Evolutionary conservation across 768 basidiomycete genomes (phyloP), one percentile per base, ranked within the genome.

Genomic region (Leccinellum rugosiceps): DNA sequence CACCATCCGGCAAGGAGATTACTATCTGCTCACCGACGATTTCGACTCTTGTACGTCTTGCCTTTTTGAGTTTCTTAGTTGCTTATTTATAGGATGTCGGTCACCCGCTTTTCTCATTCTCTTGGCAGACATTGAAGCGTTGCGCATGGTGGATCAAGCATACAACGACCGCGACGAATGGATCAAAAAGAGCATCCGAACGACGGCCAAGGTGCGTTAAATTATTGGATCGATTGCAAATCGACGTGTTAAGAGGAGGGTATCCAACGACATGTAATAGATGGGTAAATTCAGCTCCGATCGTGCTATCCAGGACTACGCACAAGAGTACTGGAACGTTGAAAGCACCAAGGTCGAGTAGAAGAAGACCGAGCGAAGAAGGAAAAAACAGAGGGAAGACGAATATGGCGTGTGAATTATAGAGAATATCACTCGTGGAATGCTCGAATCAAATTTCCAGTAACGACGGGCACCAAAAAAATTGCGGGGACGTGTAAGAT

Each of bases 281-380:
- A 98, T 97, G 94, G 94, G 94, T 72, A 95, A 94, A 68, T 98
- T 98, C 79, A 94, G 92, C 72, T 92, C 90, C 32, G 96, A 98
- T 70, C 82, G 95, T 52, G 91, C 93, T 4, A 95, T 97, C 67
- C 84, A 85, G 63, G 90, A 94, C 70, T 96, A 96, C 65, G 94
- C 93, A 1, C 93, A 96, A 73, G 84, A 86, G 65, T 89, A 86
- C 72, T 90, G 88, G 88, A 90, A 88, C 69, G 77, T 90, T 41
- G 88, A 90, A 65, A 76, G 79, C 55, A 65, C 61, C 59, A 72
- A 68, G 34, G 64, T 75, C 45, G 58, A 72, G 41, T 74, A 59
- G 31, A n/a, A 15, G 49, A 38, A 28, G 19, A 57, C 31, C 3
- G 9, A n/a, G 17, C 0, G 9, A 10, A n/a, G 4, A 10, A 1